Base-by-base conservation (phyloP, 306 rosid genomes). In the Vachellia pachyceras region DNA sequence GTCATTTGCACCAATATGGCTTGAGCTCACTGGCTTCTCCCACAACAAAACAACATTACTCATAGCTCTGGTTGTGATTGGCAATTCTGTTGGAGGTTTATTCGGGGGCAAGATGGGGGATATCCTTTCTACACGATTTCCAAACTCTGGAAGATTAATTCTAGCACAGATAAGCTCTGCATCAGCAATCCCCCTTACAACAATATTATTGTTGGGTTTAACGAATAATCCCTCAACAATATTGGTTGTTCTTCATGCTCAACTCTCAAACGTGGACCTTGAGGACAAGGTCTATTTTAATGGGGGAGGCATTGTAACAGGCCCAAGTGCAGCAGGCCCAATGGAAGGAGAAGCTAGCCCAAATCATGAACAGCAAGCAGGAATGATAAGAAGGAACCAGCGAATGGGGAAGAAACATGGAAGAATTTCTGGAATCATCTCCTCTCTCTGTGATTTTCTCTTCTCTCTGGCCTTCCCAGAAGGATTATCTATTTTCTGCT, bases 81-180 rank as follows among this genome's bases (percentile, higher is more conserved):
- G 89, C 18, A 75, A 88, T 82, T 93, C 96, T 23, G 55, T 92
- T 69, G 99, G 99, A 40, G 96, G 97, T 49, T 84, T 95, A 69
- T 95, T 95, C 79, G 99, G 97, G 49, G 99, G 99, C 50, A 88
- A 81, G 77, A 90, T 92, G 91, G 98, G 98, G 49, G 98, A 95
- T 87, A 72, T 88, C 72, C 91, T 95, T 71, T 91, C 98, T 35
- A 80, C 66, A 13, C 91, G 64, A 49, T 83, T 89, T 65, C 99
- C 97, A 3, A 89, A 95, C 66, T 86, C 94, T 7, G 99, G 99
- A 77, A 93, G 97, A 93, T 90, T 93, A 50, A 84, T 93, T 70
- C 86, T 91, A 47, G 94, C 99, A 2, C 98, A 95, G 81, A 90
- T 93, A 85, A 95, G 99, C 86, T 95, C 99, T 11, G 93, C 90